Conservation (phyloP, 768 basidiomycete species). For the Galerina marginata region DNA sequence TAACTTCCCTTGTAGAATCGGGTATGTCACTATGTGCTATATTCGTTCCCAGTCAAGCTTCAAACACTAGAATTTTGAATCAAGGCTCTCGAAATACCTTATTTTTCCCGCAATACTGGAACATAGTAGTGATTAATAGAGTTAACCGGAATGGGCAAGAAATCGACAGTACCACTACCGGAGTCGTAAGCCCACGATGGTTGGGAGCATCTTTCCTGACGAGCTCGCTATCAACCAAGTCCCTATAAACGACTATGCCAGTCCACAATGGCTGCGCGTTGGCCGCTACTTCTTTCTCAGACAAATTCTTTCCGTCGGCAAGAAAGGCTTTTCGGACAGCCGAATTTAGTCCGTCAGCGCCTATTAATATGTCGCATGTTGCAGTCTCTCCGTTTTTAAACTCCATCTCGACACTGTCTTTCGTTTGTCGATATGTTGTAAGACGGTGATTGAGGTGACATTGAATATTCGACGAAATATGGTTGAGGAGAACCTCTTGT, state of each 20-base stretch:
- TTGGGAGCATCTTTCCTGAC: slow-evolving; percentile 27
- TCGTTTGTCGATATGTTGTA: slow-evolving; percentile 33
- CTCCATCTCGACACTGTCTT: slow-evolving; percentile 13
- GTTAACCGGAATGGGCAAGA: neutral
- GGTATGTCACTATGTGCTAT: slow-evolving; percentile 41
- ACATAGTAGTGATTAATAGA: neutral
- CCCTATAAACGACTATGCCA: slow-evolving; percentile 44
- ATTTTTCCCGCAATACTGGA: slow-evolving; percentile 21
- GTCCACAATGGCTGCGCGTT: slow-evolving; percentile 42
- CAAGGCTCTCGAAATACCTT: slow-evolving; percentile 9
- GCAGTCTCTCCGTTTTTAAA: slow-evolving; percentile 55
- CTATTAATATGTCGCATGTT: slow-evolving; percentile 55
- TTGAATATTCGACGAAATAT: slow-evolving; percentile 40
- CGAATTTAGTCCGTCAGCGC: slow-evolving; percentile 44
- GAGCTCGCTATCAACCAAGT: slow-evolving; percentile 29
- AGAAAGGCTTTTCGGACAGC: slow-evolving; percentile 33
- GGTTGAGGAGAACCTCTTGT: slow-evolving; percentile 47
- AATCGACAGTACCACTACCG: slow-evolving; percentile 29
- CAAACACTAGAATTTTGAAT: neutral
- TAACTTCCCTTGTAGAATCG: slow-evolving; percentile 33
- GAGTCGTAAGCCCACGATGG: slow-evolving; percentile 30
- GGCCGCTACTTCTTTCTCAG: slow-evolving; percentile 21
- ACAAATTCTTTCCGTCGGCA: slow-evolving; percentile 3
- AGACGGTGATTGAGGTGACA: slow-evolving; percentile 50
- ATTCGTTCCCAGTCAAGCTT: too few relatives aligned